Evolutionary conservation across 305 asterid species (phyloP), one percentile per base, ranked within the genome.

Genomic region (Solanum chacoense): DNA sequence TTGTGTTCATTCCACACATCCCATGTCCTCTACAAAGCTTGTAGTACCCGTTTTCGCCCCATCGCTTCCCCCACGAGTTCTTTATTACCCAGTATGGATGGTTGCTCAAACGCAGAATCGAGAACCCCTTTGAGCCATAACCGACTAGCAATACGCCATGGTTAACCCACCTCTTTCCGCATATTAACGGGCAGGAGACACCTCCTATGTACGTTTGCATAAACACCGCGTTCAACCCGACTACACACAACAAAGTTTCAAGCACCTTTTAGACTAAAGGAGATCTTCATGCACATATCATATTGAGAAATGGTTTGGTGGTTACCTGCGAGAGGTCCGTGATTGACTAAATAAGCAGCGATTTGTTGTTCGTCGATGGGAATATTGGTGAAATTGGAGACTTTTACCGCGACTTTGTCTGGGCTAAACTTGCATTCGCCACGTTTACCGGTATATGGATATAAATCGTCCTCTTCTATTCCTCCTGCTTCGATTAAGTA

Each of bases 191-290:
- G 59, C 99, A 96, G 0, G 99, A 96, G 0, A 96, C 98, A 3
- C 99, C 99, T 1, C 99, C 97, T 0, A 95, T 92, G 93, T 96
- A 96, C 0, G 98, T 96, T 90, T 96, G 99, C 99, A 96, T 95
- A 90, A 95, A 96, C 36, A 95, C 94, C 0, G 97, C 97, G 18
- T 96, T 94, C 77, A 96, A 88, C 14, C 99, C 99, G 28, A 96
- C 96, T 93, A 93, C 92, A 90, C 73, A 83, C 8, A 50, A 50
- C 86, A 42, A 80, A 80, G 3, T 45, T 26, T 3, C 28, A 45
- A 81, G 22, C n/a, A 83, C 40, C 29, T 10, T 28, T 29, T 29
- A 83, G 86, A 0, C 72, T 42, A 50, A 14, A 0, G 69, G 69
- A 26, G 26, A 80, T 14, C 9, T 26, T 40, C 1, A 7, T 50